Conservation (phyloP, 1,139 yeast genomes). For the Debaryomycetaceae sp. region DNA sequence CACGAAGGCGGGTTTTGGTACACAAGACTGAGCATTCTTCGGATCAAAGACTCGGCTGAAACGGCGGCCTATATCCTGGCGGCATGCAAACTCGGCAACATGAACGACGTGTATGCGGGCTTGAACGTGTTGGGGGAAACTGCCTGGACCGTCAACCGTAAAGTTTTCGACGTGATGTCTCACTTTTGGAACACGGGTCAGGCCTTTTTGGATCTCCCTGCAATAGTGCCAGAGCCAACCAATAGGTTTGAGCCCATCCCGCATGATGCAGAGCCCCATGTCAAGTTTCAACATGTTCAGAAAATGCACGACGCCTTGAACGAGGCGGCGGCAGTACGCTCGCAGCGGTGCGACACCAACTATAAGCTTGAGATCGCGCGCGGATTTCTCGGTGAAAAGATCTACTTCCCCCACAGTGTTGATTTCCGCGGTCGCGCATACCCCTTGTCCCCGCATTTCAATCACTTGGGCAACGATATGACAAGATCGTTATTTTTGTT, state of each 20-base stretch:
- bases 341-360: conserved; percentile 88
- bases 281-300: conserved; percentile 56
- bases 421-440: conserved; percentile 97
- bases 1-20: conserved; percentile 78
- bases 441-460: conserved; percentile 73
- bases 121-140: conserved; percentile 81
- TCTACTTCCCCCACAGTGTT: conserved; percentile 86
- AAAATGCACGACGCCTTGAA: conserved; percentile 46
- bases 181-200: conserved; percentile 83
- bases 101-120: conserved; percentile 65
- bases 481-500: conserved; percentile 76
- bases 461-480: conserved; percentile 85
- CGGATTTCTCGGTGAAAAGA: conserved; percentile 79
- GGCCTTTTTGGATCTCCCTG: conserved; percentile 73
- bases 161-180: conserved; percentile 57
- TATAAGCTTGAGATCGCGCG: conserved; percentile 92
- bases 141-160: conserved; percentile 84
- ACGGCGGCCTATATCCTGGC: conserved; percentile 81
- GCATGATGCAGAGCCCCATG: conserved; percentile 59
- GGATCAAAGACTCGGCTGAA: conserved; percentile 83
- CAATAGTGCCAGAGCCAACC: conserved; percentile 35
- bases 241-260: conserved; percentile 58
- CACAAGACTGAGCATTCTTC: conserved; percentile 50
- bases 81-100: conserved; percentile 60
- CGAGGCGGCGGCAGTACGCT: conserved; percentile 57